phyloP scores from a whole-genome alignment of 805 yeast genomes.

The Cyberlindnera amylophila region DNA sequence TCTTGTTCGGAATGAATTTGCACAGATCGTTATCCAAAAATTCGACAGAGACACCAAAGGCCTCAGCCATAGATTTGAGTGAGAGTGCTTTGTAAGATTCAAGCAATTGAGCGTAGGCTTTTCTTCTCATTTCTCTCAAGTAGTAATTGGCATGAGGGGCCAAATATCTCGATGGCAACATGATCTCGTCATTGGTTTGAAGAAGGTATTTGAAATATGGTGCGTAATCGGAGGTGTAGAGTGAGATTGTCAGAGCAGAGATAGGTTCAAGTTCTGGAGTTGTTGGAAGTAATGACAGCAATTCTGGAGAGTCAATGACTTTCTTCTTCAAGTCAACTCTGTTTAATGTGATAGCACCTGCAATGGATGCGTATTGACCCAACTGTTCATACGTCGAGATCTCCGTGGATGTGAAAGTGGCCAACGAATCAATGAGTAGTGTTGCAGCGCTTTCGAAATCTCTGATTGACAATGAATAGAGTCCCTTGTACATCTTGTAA shows the following conservation, averaged over 20 bases:
- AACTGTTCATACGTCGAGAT: constrained; percentile 84
- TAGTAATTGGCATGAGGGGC: constrained; percentile 78
- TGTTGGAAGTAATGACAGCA: constrained; percentile 72
- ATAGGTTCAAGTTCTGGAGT: constrained; percentile 74
- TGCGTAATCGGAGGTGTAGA: constrained; percentile 85
- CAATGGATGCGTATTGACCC: constrained; percentile 80
- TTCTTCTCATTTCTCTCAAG: constrained; percentile 89
- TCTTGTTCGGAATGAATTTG: constrained; percentile 87
- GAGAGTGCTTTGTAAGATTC: constrained; percentile 93
- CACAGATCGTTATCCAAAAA: constrained; percentile 86
- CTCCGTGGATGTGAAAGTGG: constrained; percentile 94
- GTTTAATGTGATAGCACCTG: constrained; percentile 81
- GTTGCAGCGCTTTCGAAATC: constrained; percentile 83
- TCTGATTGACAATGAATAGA: constrained; percentile 79
- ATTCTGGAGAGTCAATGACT: constrained; percentile 91
- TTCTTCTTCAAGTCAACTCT: constrained; percentile 81
- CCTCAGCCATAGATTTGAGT: constrained; percentile 87
- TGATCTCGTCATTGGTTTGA: constrained; percentile 68
- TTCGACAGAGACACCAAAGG: constrained; percentile 84
- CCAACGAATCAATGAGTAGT: constrained; percentile 81
- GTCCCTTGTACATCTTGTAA: constrained; percentile 86
- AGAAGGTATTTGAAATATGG: constrained; percentile 73
- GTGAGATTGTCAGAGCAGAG: constrained; percentile 74
- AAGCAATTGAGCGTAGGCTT: constrained; percentile 88
- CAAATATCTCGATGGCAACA: constrained; percentile 63